A percentile compares a stretch with the other conserved stretches of the same genome.
These are phyloP conservation scores for Ceratocystis colombiana DNA, from an alignment of 2,329 filamentous ascomycete genomes.

Conservation along the genomic window DNA sequence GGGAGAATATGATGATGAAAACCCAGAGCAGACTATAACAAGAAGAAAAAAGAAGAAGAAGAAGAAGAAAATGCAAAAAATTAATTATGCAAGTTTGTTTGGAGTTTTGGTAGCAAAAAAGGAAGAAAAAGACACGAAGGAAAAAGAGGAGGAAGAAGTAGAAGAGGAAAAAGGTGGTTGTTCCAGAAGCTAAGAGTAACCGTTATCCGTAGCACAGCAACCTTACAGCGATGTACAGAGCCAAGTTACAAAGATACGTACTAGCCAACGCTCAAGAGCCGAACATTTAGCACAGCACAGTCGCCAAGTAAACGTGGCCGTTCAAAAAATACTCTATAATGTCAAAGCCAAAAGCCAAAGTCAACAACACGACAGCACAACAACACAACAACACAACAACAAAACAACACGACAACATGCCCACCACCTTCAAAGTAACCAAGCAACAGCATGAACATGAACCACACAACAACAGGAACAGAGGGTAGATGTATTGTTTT, in stretches of 20 bases:
- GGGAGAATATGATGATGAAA: neutral
- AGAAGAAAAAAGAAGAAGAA: no score
- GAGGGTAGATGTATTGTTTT: neutral
- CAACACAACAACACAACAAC: neutral
- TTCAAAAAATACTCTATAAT: neutral
- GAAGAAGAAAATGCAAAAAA: neutral
- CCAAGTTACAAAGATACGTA: neutral
- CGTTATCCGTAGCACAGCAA: slow-evolving; percentile 1
- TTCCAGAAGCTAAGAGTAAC: slow-evolving; percentile 1
- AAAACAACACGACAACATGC: neutral
- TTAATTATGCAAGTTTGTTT: neutral
- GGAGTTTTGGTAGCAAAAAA: neutral
- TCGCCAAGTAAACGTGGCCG: slow-evolving; percentile 23
- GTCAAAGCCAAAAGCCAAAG: slow-evolving; percentile 14
- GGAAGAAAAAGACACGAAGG: neutral
- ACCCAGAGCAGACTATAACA: no score
- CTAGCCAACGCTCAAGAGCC: neutral
- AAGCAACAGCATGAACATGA: slow-evolving; percentile 12
- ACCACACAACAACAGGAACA: neutral
- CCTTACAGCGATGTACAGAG: neutral
- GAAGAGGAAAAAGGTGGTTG: slow-evolving; percentile 2
- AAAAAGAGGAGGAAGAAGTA: neutral
- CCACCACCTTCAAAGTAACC: slow-evolving; percentile 4
- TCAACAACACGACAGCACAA: slow-evolving; percentile 8
- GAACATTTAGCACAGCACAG: no score